Evolutionary conservation across 1,139 yeast genomes (phyloP).

Genomic region (Yamadazyma mexicana): DNA sequence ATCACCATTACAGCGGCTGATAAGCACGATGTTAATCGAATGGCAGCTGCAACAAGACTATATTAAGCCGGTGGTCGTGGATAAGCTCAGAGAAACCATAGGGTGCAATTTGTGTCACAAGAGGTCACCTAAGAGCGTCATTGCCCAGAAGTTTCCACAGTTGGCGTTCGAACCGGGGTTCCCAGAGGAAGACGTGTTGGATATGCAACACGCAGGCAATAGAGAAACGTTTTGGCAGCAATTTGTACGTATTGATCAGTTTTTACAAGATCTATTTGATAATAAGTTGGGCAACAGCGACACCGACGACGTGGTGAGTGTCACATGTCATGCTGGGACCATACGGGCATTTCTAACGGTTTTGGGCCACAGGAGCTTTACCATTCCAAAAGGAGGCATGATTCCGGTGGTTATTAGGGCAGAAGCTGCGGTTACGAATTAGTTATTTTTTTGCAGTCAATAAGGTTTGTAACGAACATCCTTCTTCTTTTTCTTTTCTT

Average conservation of each 20-base stretch:
- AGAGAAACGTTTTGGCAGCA: constrained; percentile 42
- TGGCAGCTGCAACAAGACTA: constrained; percentile 53
- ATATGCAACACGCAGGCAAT: constrained; percentile 42
- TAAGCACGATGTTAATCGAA: constrained; percentile 56
- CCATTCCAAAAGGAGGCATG: constrained; percentile 67
- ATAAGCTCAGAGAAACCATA: constrained; percentile 63
- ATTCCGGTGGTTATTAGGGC: constrained; percentile 53
- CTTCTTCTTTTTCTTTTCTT: constrained; percentile 19
- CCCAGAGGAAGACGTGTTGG: constrained; percentile 48
- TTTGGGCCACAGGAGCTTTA: constrained; percentile 54
- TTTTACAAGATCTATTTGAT: constrained; percentile 52
- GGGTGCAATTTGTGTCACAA: constrained; percentile 71
- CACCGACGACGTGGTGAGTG: constrained; percentile 39
- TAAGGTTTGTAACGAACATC: constrained; percentile 56
- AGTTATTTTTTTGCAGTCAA: too few species aligned
- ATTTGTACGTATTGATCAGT: constrained; percentile 46
- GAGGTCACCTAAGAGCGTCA: constrained; percentile 39
- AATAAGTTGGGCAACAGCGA: constrained; percentile 21
- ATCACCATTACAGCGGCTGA: constrained; percentile 67
- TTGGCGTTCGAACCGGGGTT: constrained; percentile 49
- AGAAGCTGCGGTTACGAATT: too few species aligned
- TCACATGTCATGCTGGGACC: constrained; percentile 67
- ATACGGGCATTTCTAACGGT: constrained; percentile 60
- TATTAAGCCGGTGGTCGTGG: constrained; percentile 44
- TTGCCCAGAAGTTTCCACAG: constrained; percentile 21